Evolutionary conservation across 1,139 yeast species (phyloP).

Genomic region (Yamadazyma taylorii): DNA sequence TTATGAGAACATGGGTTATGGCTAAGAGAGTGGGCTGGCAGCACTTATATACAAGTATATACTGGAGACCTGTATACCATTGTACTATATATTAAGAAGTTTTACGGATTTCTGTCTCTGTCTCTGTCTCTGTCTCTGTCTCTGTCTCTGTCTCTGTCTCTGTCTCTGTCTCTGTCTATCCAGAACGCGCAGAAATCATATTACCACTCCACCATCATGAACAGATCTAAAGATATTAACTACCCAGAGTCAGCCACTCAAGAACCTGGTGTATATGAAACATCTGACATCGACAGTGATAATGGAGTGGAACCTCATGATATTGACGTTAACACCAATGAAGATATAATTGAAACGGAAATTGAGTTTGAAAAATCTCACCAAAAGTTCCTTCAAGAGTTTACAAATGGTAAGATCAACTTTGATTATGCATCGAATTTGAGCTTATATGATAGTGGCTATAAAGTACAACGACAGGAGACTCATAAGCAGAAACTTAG

Average conservation of each 20-base stretch:
- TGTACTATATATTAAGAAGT: too few relatives aligned
- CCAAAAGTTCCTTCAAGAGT: constrained; percentile 17
- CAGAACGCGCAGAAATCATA: not conserved
- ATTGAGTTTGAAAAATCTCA: constrained; percentile 23
- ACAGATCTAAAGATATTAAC: too few relatives aligned
- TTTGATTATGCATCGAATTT: constrained; percentile 37
- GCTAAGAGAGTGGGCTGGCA: constrained; percentile 14
- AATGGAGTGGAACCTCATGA: too few relatives aligned
- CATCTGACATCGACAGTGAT: constrained; percentile 49
- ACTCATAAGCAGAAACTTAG: constrained; percentile 43
- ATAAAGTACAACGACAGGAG: constrained; percentile 29
- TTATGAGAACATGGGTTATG: constrained; percentile 51
- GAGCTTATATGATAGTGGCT: constrained; percentile 27
- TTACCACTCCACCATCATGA: too few relatives aligned
- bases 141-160: too few relatives aligned
- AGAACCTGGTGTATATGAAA: constrained; percentile 44
- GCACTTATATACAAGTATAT: too few relatives aligned
- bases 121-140: too few relatives aligned
- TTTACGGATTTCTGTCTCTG: too few relatives aligned
- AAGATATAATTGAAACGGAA: constrained; percentile 17
- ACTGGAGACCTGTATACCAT: too few relatives aligned
- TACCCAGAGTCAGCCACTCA: too few relatives aligned
- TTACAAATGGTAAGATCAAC: constrained; percentile 23
- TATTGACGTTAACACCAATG: constrained; percentile 13
- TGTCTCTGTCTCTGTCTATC: too few relatives aligned